These are phyloP conservation scores for Erodium trifolium DNA, from an alignment of 441 rosid genomes.

Conservation along the genomic window DNA sequence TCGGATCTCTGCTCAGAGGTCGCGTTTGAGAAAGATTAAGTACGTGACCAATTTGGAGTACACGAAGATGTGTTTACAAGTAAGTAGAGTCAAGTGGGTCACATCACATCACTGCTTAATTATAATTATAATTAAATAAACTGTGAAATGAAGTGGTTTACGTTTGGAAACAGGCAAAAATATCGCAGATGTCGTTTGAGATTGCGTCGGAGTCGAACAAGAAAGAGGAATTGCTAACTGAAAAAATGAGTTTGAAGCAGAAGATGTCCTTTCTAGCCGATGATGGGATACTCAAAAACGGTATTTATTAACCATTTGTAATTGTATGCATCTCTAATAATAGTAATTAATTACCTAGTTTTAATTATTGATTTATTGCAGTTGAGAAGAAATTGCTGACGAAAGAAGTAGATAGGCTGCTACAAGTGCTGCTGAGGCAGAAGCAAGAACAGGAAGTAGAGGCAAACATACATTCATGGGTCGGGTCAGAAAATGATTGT, in stretches of 20 bases:
- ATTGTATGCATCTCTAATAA: background rate
- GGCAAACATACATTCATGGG: background rate
- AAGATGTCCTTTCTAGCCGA: background rate
- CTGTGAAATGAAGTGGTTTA: no score
- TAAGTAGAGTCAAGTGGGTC: background rate
- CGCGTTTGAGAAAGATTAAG: conserved; percentile 5
- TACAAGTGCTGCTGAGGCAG: conserved; percentile 1
- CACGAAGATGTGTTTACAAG: background rate
- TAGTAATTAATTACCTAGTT: background rate
- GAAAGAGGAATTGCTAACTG: background rate
- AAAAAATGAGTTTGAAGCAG: background rate
- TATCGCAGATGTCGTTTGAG: background rate
- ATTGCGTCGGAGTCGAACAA: background rate
- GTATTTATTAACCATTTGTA: background rate
- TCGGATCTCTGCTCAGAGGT: conserved; percentile 5
- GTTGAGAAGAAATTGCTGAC: conserved; percentile 3
- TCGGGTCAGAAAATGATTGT: background rate
- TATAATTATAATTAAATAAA: no score
- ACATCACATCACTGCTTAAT: no score
- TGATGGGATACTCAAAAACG: background rate
- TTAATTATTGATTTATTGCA: background rate
- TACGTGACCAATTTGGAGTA: background rate
- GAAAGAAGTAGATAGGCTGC: background rate
- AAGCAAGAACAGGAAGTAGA: background rate
- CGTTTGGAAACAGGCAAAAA: background rate